A percentile compares a stretch with the other conserved stretches of the same genome.
Conservation (phyloP, 495 filamentous ascomycete genomes). For the Talaromyces trachyspermus region DNA sequence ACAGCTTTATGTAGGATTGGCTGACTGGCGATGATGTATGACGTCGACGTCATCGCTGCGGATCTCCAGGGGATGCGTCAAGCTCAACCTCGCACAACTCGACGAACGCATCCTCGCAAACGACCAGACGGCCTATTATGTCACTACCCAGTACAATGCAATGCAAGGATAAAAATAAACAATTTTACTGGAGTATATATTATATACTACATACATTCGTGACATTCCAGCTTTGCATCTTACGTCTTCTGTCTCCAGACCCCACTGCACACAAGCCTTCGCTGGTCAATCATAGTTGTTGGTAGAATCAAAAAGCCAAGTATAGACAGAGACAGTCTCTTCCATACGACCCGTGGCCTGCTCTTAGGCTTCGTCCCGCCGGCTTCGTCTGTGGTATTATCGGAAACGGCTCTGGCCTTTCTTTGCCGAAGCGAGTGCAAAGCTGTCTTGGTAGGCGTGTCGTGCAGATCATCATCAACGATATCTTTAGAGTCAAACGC, state of each 20-base stretch:
- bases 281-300: too few relatives aligned
- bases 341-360: constrained; percentile 2
- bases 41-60: constrained; percentile 26
- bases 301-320: neutral
- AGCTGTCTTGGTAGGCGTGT: neutral
- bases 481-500: neutral
- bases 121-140: too few relatives aligned
- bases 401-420: neutral
- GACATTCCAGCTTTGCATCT: too few relatives aligned
- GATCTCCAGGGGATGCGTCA: constrained; percentile 9
- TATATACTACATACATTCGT: too few relatives aligned
- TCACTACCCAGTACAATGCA: too few relatives aligned
- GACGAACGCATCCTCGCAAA: too few relatives aligned
- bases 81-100: too few relatives aligned
- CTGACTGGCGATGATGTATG: constrained; percentile 14
- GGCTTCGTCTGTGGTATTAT: neutral
- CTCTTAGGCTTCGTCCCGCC: neutral
- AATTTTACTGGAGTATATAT: too few relatives aligned
- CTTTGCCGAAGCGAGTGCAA: neutral
- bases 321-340: neutral
- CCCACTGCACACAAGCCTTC: too few relatives aligned
- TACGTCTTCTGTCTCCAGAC: too few relatives aligned
- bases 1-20: neutral
- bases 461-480: neutral
- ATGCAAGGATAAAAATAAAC: too few relatives aligned